Base-by-base conservation (phyloP, 768 basidiomycete genomes). In the Termitomyces sp. region DNA sequence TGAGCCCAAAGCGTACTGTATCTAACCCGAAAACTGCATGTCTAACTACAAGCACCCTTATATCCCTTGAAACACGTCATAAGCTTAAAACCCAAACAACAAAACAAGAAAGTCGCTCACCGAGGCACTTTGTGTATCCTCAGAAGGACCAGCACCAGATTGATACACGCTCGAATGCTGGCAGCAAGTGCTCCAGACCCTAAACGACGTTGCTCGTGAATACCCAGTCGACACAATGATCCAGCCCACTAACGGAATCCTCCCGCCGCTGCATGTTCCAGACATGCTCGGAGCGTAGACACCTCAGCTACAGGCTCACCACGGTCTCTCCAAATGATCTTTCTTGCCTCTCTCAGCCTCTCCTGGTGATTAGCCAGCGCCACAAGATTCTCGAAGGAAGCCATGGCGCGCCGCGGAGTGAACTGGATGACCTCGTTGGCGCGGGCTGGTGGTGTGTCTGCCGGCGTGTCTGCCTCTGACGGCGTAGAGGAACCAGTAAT, bases 361-460 rank as follows among this genome's bases (percentile, higher is more conserved):
- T 93, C 89, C 67, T 91, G 87, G 69, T 89, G 84, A 71, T 92
- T 92, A 5, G 92, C 92, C 55, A 94, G 78, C 14, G 88, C 88
- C 22, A 92, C 86, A 8, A 94, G 75, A 65, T 90, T 91, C 67
- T 93, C 90, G 63, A 93, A 93, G 0, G 89, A 92, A 9, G 82
- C 79, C 74, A 88, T 84, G 4, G 86, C 81, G 34, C 75, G 74
- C 47, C 73, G 77, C 0, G 84, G 85, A 0, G 80, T 76, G 61
- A 85, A 77, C 6, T 75, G 72, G 53, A 82, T 77, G 61, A 64
- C 68, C 41, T 73, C 69, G 31, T 51, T 42, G 6, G 41, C 16
- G 8, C 8, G 20, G 3, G 44, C 46, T 24, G 59, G 55, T 1
- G 57, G 53, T 3, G 60, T 52, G 26, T 54, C 60, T 14, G 54